Evolutionary conservation across 768 basidiomycete genomes (phyloP), one percentile per base, ranked within the genome.

Genomic region (Leccinum subtestaceum): DNA sequence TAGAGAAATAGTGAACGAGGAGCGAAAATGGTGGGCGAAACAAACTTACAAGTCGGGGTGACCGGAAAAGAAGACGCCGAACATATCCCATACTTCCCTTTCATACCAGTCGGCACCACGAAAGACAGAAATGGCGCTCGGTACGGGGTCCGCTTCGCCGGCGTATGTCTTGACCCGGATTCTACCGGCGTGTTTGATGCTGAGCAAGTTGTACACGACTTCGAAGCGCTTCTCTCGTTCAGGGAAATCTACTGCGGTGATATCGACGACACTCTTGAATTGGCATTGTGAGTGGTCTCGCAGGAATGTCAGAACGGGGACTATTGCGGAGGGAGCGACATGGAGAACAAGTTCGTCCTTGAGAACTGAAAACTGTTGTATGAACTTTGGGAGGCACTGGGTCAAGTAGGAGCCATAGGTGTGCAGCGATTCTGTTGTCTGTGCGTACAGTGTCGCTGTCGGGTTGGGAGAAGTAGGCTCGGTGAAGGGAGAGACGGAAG

Each of bases 61-160:
- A 52, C 86, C 89, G 61, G 85, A 85, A 81, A 99, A 99, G 81
- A 94, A 97, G 50, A 99, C 90, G 48, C 97, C 97, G 70, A 80
- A 99, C 75, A 99, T 82, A 77, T 99, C 97, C 95, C 96, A 99
- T 29, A 91, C 88, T 75, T 99, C 97, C 59, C 97, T 83, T 76
- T 99, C 97, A 72, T 97, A 98, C 97, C 97, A 99, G 70, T 99
- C 93, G 6, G 97, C 96, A 60, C 96, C 94, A 52, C 85, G 81
- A 79, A 90, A 99, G 25, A 98, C 60, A 12, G 84, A 81, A 3
- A 84, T 79, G 27, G 81, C 85, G 66, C 90, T 95, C 1, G 96
- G 97, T 2, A 98, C 91, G 36, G 90, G 84, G 66, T 95, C 89
- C 11, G 88, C 88, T 76, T 99, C 97, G 60, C 90, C 89, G 59